phyloP scores from a whole-genome alignment of 2,329 filamentous ascomycete genomes.

The Ceratocystis albifundus region DNA sequence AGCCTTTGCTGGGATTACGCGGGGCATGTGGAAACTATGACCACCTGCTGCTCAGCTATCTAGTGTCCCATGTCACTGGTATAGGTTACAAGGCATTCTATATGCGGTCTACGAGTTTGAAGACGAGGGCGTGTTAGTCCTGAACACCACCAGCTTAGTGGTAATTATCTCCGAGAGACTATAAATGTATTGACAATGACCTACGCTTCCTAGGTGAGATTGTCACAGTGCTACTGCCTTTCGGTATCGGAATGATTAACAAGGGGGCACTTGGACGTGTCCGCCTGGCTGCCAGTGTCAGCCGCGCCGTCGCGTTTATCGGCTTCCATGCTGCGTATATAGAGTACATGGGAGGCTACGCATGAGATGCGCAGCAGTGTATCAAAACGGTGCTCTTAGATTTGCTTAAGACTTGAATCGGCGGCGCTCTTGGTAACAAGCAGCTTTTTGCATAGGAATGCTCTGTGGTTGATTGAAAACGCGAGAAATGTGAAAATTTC shows the following conservation, averaged over 20 bases:
- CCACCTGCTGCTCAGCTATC: conserved; percentile 25
- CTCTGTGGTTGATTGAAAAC: no score
- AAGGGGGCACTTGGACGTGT: conserved; percentile 21
- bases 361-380: neutral
- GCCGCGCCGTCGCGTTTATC: conserved; percentile 20
- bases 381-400: neutral
- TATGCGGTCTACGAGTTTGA: conserved; percentile 16
- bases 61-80: conserved; percentile 23
- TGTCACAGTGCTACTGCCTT: neutral
- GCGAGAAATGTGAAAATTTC: no score
- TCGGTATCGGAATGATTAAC: conserved; percentile 24
- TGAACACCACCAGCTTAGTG: conserved; percentile 23
- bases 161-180: conserved; percentile 23
- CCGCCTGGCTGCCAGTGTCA: conserved; percentile 18
- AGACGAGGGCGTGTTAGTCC: conserved; percentile 20
- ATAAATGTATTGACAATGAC: conserved; percentile 20
- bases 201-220: conserved; percentile 15
- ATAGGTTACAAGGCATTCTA: conserved; percentile 22
- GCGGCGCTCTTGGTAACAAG: no score
- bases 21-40: conserved; percentile 24
- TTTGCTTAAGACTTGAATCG: no score
- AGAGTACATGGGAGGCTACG: conserved; percentile 16
- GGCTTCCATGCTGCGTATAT: conserved; percentile 22
- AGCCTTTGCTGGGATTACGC: conserved; percentile 18
- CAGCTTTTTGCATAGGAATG: no score